Evolutionary conservation across 768 basidiomycete genomes (phyloP).

Genomic region (Chalciporus piperatus): DNA sequence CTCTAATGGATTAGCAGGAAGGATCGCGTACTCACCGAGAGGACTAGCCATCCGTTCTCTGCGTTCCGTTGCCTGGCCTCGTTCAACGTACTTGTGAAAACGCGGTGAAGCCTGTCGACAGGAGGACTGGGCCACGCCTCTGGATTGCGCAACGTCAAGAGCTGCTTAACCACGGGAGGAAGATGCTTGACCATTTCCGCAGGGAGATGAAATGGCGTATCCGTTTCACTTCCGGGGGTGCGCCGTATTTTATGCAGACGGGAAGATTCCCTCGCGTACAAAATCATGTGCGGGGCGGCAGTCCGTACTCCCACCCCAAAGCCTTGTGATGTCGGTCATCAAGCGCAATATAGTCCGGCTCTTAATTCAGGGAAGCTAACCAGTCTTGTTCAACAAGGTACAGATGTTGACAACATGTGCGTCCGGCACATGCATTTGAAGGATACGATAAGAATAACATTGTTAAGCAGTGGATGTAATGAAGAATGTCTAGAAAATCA

Average conservation of each 20-base stretch:
- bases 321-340: neutral
- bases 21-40: constrained; percentile 52
- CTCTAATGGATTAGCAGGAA: constrained; percentile 5
- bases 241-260: constrained; percentile 7
- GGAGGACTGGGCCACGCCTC: constrained; percentile 57
- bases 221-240: neutral
- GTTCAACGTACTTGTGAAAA: constrained; percentile 60
- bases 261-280: neutral
- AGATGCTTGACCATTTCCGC: constrained; percentile 43
- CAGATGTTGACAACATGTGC: constrained; percentile 13
- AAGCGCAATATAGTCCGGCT: neutral
- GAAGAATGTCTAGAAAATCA: constrained; percentile 12
- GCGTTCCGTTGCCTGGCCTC: constrained; percentile 65
- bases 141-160: constrained; percentile 66
- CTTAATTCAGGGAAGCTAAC: neutral
- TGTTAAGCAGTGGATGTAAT: neutral
- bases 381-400: constrained; percentile 25
- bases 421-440: constrained; percentile 21
- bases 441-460: constrained; percentile 4
- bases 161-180: constrained; percentile 67
- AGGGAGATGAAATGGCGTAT: neutral
- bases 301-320: neutral
- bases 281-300: neutral
- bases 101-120: constrained; percentile 44
- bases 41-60: constrained; percentile 78